phyloP scores from a whole-genome alignment of 2,329 filamentous ascomycete genomes.

The Colletotrichum gloeosporioides region DNA sequence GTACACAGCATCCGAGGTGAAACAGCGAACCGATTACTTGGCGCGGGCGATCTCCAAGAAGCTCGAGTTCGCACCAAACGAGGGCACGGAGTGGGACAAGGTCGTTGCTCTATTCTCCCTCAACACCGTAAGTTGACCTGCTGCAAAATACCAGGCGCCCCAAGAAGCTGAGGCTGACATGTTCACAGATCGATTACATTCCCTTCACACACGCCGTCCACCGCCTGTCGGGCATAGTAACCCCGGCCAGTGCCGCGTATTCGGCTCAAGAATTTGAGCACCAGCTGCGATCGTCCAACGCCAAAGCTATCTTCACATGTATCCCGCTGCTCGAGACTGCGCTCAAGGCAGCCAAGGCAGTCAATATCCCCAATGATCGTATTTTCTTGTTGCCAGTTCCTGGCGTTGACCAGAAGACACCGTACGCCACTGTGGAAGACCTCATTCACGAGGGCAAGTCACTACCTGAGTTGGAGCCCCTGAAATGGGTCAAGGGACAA shows the following conservation, averaged over 20 bases:
- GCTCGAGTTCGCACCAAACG: slow-evolving; percentile 72
- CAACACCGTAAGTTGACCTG: slow-evolving; percentile 67
- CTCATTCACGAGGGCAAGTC: slow-evolving; percentile 66
- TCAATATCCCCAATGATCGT: slow-evolving; percentile 63
- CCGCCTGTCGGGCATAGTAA: slow-evolving; percentile 74
- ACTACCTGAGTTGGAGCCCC: slow-evolving; percentile 56
- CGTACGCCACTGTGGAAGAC: slow-evolving; percentile 70
- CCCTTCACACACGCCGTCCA: slow-evolving; percentile 77
- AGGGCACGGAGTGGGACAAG: slow-evolving; percentile 82
- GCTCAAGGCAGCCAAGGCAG: slow-evolving; percentile 64
- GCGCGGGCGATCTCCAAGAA: slow-evolving; percentile 73
- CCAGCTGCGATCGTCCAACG: slow-evolving; percentile 72
- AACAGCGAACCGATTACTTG: slow-evolving; percentile 69
- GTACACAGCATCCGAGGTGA: slow-evolving; percentile 68
- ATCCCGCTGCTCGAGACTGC: slow-evolving; percentile 66
- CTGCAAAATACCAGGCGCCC: not conserved
- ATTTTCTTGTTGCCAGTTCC: slow-evolving; percentile 76
- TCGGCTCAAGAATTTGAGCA: slow-evolving; percentile 72
- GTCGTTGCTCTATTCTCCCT: slow-evolving; percentile 79
- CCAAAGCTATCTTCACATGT: slow-evolving; percentile 75
- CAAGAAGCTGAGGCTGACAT: not conserved
- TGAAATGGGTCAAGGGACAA: slow-evolving; percentile 69
- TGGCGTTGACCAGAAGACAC: slow-evolving; percentile 52
- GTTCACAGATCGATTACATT: slow-evolving; percentile 73
- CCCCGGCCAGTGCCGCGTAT: slow-evolving; percentile 78